phyloP scores from a whole-genome alignment of 345 rosid genomes.

The Populus euphratica region DNA sequence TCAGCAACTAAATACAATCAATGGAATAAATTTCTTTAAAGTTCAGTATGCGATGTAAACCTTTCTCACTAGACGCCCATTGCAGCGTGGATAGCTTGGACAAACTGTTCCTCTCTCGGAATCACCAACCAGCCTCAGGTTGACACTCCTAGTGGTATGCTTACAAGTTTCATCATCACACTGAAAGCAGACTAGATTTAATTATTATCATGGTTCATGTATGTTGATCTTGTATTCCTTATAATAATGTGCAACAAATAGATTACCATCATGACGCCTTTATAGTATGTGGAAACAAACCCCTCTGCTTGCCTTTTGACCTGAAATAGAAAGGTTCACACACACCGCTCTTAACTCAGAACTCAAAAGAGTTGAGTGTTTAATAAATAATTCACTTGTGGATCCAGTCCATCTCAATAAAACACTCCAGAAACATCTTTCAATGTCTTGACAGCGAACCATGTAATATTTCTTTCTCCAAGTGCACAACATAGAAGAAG shows the following conservation, averaged over 20 bases:
- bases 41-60: slow-evolving; percentile 24
- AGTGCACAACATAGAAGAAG: too few relatives aligned
- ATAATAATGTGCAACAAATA: background rate
- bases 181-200: slow-evolving; percentile 31
- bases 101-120: slow-evolving; percentile 95
- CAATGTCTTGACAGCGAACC: background rate
- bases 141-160: slow-evolving; percentile 64
- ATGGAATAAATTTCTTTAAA: background rate
- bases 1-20: background rate
- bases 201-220: too few relatives aligned
- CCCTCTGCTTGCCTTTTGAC: slow-evolving; percentile 78
- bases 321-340: slow-evolving; percentile 37
- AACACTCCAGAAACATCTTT: background rate
- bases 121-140: slow-evolving; percentile 65
- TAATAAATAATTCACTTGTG: background rate
- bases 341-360: background rate
- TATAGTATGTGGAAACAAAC: slow-evolving; percentile 71
- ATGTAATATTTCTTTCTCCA: background rate
- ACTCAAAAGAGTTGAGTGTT: background rate
- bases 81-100: slow-evolving; percentile 87
- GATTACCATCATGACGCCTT: slow-evolving; percentile 87
- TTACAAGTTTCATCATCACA: slow-evolving; percentile 97
- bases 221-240: too few relatives aligned
- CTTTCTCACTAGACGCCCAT: slow-evolving; percentile 76
- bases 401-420: background rate